Evolutionary conservation across 202 grass and related monocot species (phyloP).

Genomic region (Eragrostis tef): DNA sequence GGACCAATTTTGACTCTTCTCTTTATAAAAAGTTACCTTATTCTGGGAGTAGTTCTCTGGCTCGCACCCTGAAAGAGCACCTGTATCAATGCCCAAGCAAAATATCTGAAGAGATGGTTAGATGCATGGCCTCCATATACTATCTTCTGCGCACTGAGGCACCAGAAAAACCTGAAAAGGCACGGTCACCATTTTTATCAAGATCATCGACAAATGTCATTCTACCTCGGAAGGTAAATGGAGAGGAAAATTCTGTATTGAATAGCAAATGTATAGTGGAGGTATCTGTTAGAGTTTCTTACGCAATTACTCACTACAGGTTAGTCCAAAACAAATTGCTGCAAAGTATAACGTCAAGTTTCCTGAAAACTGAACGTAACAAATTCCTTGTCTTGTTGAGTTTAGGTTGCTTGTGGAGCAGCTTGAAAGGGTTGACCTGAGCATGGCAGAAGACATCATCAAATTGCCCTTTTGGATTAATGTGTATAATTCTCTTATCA

Average conservation of each 20-base stretch:
- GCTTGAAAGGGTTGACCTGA: constrained; percentile 89
- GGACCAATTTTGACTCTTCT: constrained; percentile 44
- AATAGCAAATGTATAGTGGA: constrained; percentile 63
- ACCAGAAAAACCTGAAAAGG: constrained; percentile 62
- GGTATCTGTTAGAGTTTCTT: constrained; percentile 61
- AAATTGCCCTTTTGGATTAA: constrained; percentile 98
- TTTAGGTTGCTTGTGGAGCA: constrained; percentile 92
- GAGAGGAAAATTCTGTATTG: constrained; percentile 55
- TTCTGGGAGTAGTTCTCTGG: constrained; percentile 67
- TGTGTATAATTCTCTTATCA: constrained; percentile 92
- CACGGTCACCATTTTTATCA: constrained; percentile 67
- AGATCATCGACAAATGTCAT: constrained; percentile 79
- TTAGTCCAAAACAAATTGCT: constrained; percentile 28
- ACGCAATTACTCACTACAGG: constrained; percentile 86
- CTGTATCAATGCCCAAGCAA: constrained; percentile 91
- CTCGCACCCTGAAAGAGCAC: constrained; percentile 90
- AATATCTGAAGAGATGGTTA: constrained; percentile 99
- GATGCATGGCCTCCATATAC: constrained; percentile 91
- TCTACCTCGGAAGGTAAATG: constrained; percentile 56
- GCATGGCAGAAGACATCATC: constrained; percentile 54
- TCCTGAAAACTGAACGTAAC: constrained; percentile 19
- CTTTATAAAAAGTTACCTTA: constrained; percentile 65
- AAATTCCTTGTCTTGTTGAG: constrained; percentile 33
- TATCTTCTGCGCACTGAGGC: constrained; percentile 58
- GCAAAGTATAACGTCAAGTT: background rate